These are phyloP conservation scores for Teratosphaeria epicoccoides DNA, from an alignment of 2,329 filamentous ascomycete genomes.

Conservation along the genomic window DNA sequence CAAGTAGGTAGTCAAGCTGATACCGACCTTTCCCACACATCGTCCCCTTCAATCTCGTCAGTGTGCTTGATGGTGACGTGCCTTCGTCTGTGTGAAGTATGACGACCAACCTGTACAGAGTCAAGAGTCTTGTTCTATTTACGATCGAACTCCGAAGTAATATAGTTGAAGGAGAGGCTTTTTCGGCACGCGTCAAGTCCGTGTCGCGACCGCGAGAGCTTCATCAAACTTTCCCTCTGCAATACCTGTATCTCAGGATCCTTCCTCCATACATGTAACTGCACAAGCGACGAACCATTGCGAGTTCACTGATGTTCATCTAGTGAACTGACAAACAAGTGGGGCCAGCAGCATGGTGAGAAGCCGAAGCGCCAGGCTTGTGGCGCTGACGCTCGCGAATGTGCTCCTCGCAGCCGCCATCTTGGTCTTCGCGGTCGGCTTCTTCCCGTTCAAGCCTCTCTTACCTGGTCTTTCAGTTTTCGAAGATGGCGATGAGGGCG, in stretches of 20 bases:
- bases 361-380: slow-evolving; percentile 32
- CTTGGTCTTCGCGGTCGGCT: slow-evolving; percentile 69
- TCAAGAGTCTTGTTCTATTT: no score
- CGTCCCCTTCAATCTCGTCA: not conserved
- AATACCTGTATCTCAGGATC: not conserved
- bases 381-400: slow-evolving; percentile 50
- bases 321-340: no score
- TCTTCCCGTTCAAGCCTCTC: slow-evolving; percentile 96
- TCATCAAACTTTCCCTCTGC: not conserved
- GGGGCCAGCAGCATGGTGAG: slow-evolving; percentile 15
- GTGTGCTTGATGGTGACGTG: not conserved
- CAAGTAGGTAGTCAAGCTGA: not conserved
- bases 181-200: not conserved
- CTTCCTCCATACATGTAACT: not conserved
- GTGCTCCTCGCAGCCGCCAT: slow-evolving; percentile 61
- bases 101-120: no score
- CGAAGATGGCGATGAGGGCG: slow-evolving; percentile 12
- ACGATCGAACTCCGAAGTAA: no score
- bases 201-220: not conserved
- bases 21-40: not conserved
- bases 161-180: no score
- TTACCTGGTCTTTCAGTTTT: slow-evolving; percentile 64
- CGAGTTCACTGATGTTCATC: not conserved
- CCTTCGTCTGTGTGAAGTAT: not conserved
- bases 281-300: not conserved